These are phyloP conservation scores for Populus deltoides DNA, from an alignment of 345 rosid genomes.

Conservation along the genomic window DNA sequence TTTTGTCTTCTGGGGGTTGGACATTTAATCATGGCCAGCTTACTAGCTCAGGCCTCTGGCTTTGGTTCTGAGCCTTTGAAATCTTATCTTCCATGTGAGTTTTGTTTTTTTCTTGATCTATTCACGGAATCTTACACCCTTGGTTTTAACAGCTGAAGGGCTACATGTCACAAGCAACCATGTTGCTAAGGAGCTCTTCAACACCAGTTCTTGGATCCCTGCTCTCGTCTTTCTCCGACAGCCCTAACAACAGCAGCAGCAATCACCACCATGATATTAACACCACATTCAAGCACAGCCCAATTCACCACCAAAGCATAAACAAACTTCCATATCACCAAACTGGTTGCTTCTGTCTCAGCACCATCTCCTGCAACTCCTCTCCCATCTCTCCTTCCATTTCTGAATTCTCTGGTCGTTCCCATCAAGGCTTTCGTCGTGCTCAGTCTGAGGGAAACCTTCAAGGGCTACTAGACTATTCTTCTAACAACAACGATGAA, in stretches of 20 bases:
- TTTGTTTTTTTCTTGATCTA: too few species aligned
- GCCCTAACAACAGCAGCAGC: conserved; percentile 25
- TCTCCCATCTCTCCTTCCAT: conserved; percentile 47
- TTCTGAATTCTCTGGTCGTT: conserved; percentile 5
- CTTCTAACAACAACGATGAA: conserved; percentile 16
- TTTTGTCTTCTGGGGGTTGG: too few species aligned
- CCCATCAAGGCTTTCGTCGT: conserved; percentile 37
- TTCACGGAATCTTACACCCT: too few species aligned
- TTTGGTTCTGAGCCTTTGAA: too few species aligned
- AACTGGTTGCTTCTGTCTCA: conserved; percentile 12
- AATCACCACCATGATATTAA: conserved; percentile 25
- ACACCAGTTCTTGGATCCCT: conserved; percentile 69
- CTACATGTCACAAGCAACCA: background rate
- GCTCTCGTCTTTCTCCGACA: conserved; percentile 39
- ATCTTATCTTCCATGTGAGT: too few species aligned
- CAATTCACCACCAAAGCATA: conserved; percentile 10
- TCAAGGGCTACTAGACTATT: conserved; percentile 38
- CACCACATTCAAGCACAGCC: conserved; percentile 4
- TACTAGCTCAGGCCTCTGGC: too few species aligned
- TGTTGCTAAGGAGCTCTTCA: conserved; percentile 64
- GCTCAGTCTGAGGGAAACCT: conserved; percentile 59
- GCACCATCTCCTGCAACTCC: conserved; percentile 29
- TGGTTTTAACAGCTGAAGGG: too few species aligned
- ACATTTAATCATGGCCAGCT: too few species aligned
- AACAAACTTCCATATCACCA: conserved; percentile 19